phyloP scores from a whole-genome alignment of 106 monocot genomes.

The Apostasia ramifera region DNA sequence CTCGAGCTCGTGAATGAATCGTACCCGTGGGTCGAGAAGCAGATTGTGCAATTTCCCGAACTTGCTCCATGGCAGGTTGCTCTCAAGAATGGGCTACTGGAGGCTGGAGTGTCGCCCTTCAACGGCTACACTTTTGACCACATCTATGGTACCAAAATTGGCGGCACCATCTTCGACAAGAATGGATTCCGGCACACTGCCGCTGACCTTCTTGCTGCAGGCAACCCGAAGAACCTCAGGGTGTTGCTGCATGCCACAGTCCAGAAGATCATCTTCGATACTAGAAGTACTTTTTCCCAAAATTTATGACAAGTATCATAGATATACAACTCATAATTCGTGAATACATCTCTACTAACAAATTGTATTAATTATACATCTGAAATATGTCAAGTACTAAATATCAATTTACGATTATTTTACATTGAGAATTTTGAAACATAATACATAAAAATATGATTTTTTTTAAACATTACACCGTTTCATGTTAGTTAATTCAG shows the following conservation, averaged over 20 bases:
- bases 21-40: conserved; percentile 52
- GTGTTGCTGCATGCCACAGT: conserved; percentile 65
- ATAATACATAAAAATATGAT: neutral
- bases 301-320: neutral
- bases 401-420: neutral
- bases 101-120: conserved; percentile 64
- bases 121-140: conserved; percentile 83
- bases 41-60: conserved; percentile 45
- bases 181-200: conserved; percentile 54
- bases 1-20: conserved; percentile 47
- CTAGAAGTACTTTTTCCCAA: conserved; percentile 3
- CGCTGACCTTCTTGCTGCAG: conserved; percentile 51
- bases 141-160: conserved; percentile 68
- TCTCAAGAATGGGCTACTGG: conserved; percentile 44
- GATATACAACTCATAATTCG: neutral
- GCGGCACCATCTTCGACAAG: conserved; percentile 66
- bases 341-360: neutral
- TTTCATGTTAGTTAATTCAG: too few relatives aligned
- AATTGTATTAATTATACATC: neutral
- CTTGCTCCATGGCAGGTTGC: conserved; percentile 63
- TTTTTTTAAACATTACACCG: neutral
- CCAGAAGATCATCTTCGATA: conserved; percentile 42
- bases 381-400: neutral
- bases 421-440: too few relatives aligned
- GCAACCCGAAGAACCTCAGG: conserved; percentile 34